Base-by-base conservation (phyloP, 1,284 basidiomycete species). In the Waitea zeae region DNA sequence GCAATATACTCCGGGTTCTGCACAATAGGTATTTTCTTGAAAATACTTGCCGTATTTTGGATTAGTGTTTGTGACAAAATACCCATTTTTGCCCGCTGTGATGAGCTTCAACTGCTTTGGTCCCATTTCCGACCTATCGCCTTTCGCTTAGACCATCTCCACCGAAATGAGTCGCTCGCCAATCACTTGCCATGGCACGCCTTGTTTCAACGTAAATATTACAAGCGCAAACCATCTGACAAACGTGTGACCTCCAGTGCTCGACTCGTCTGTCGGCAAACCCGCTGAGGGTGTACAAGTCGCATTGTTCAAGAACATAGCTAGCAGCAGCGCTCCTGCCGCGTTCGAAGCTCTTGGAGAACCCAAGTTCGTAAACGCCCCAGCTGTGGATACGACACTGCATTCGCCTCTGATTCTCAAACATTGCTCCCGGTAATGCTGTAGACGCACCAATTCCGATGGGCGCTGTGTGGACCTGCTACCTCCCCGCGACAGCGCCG, bases 141-240 rank as follows among this genome's bases (percentile, higher is more conserved):
- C n/a, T n/a, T n/a, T n/a, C n/a, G n/a, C n/a, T n/a, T n/a, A n/a
- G n/a, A n/a, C n/a, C n/a, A n/a, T n/a, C n/a, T n/a, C n/a, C n/a
- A n/a, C n/a, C n/a, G n/a, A n/a, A n/a, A n/a, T n/a, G n/a, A n/a
- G n/a, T n/a, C n/a, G n/a, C n/a, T 84, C 84, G 2, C 82, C 84
- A 1, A 82, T 93, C 40, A 93, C 89, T 24, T 92, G 89, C 51
- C 88, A 93, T 45, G 74, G 84, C 83, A 42, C 37, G 63, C 19
- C 20, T 33, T 9, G 19, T 12, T 5, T 22, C 30, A 5, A 11
- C 14, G n/a, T 19, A 27, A 14, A 12, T 30, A n/a, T 27, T 9
- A 7, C 9, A 12, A 29, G 15, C 14, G 2, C 17, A 13, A n/a
- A 15, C 7, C 17, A n/a, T 9, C 12, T 20, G 15, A 4, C 20